Evolutionary conservation across 371 early-diverging fungal genomes (phyloP).

Genomic region (Blastocladiella emersonii): DNA sequence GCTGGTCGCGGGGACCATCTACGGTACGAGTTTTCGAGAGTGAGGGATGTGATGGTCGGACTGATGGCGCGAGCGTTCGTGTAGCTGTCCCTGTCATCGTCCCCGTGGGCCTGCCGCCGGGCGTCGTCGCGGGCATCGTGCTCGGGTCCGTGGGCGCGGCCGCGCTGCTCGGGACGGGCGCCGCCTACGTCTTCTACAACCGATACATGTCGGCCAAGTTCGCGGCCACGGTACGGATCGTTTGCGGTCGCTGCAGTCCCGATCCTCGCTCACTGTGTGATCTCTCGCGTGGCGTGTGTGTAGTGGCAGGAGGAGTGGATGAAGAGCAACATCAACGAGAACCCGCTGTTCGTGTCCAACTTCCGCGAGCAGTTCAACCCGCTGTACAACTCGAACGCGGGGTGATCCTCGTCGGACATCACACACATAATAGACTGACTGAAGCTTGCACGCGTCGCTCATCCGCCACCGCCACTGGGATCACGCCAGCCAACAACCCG

Average conservation of each 20-base stretch:
- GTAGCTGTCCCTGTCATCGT: neutral
- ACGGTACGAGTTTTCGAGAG: neutral
- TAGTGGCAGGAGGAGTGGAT: conserved; percentile 11
- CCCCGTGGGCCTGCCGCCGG: neutral
- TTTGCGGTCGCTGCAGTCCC: no score
- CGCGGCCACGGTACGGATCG: conserved; percentile 5
- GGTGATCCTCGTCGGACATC: no score
- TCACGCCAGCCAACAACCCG: no score
- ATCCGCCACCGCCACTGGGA: no score
- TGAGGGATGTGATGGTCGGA: no score
- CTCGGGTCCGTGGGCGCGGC: neutral
- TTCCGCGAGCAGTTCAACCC: conserved; percentile 9
- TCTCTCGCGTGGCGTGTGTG: neutral
- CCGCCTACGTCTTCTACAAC: conserved; percentile 8
- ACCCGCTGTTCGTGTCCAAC: conserved; percentile 8
- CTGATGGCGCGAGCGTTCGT: neutral
- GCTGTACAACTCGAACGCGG: no score
- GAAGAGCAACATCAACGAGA: conserved; percentile 7
- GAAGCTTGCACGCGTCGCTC: no score
- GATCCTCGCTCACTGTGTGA: neutral
- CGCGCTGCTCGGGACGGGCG: neutral
- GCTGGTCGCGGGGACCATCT: neutral
- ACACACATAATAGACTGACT: no score
- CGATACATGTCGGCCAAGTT: conserved; percentile 8
- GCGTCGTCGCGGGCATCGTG: conserved; percentile 6